phyloP scores from a whole-genome alignment of 2,329 filamentous ascomycete species.

The Cladosporium sp. region DNA sequence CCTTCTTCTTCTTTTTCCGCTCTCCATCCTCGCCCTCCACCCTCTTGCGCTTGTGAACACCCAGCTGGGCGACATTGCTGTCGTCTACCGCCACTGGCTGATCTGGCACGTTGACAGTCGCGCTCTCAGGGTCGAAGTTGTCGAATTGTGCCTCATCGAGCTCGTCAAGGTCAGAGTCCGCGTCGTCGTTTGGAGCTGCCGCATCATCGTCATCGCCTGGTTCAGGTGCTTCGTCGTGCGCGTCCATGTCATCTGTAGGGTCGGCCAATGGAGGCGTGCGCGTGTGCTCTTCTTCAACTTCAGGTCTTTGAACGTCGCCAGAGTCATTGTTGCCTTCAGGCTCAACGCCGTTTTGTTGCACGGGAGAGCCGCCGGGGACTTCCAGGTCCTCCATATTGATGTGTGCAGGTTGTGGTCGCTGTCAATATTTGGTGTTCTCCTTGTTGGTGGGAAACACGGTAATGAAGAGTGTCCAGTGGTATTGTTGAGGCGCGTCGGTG shows the following conservation, averaged over 20 bases:
- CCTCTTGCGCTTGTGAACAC: constrained; percentile 63
- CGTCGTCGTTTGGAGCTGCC: constrained; percentile 16
- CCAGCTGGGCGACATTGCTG: constrained; percentile 57
- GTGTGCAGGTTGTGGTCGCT: not conserved
- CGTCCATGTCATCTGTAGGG: constrained; percentile 44
- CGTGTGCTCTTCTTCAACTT: constrained; percentile 46
- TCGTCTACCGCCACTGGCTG: constrained; percentile 58
- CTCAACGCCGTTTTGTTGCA: constrained; percentile 36
- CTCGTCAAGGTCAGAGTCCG: constrained; percentile 58
- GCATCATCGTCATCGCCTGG: constrained; percentile 28
- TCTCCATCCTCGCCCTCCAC: constrained; percentile 57
- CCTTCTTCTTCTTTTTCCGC: constrained; percentile 62
- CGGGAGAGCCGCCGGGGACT: constrained; percentile 30
- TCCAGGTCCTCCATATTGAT: constrained; percentile 42
- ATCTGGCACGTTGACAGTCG: constrained; percentile 53
- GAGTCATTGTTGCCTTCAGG: constrained; percentile 47
- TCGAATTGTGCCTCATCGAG: constrained; percentile 63
- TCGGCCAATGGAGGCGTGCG: constrained; percentile 41
- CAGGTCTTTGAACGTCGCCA: constrained; percentile 42
- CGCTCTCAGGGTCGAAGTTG: constrained; percentile 56
- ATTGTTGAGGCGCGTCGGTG: not conserved
- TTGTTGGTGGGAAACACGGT: not conserved
- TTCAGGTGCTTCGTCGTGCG: constrained; percentile 15
- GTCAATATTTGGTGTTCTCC: not conserved
- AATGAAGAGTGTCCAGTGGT: constrained; percentile 7